phyloP scores from a whole-genome alignment of 495 filamentous ascomycete genomes.

The Parathielavia appendiculata region DNA sequence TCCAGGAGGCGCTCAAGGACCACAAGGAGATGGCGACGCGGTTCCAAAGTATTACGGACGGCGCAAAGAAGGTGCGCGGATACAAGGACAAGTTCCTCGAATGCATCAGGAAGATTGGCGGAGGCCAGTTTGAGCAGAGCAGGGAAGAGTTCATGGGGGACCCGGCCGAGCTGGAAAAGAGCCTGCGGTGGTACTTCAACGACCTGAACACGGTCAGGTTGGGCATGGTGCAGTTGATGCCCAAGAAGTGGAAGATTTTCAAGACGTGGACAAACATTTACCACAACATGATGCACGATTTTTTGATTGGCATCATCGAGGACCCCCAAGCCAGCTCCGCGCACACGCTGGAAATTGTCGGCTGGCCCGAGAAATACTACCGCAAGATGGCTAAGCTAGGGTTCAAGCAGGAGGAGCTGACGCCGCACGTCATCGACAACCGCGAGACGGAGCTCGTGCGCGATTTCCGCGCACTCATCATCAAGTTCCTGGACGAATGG shows the following conservation, averaged over 20 bases:
- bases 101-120: constrained; percentile 66
- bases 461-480: constrained; percentile 90
- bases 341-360: constrained; percentile 82
- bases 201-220: constrained; percentile 87
- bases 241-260: constrained; percentile 97
- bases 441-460: constrained; percentile 82
- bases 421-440: constrained; percentile 79
- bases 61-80: constrained; percentile 82
- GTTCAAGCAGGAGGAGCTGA: constrained; percentile 63
- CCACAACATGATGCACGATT: constrained; percentile 91
- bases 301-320: constrained; percentile 72
- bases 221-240: constrained; percentile 83
- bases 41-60: constrained; percentile 91
- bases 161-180: constrained; percentile 77
- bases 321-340: constrained; percentile 70
- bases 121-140: constrained; percentile 67
- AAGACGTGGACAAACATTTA: constrained; percentile 85
- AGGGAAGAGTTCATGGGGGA: constrained; percentile 74
- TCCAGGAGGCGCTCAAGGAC: constrained; percentile 90
- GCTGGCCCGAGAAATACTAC: constrained; percentile 95
- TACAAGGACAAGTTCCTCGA: constrained; percentile 94
- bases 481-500: constrained; percentile 94
- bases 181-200: constrained; percentile 92
- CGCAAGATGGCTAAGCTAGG: constrained; percentile 90
- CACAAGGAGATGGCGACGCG: constrained; percentile 88